Conservation (phyloP, 106 monocot genomes). For the Allium sativum region DNA sequence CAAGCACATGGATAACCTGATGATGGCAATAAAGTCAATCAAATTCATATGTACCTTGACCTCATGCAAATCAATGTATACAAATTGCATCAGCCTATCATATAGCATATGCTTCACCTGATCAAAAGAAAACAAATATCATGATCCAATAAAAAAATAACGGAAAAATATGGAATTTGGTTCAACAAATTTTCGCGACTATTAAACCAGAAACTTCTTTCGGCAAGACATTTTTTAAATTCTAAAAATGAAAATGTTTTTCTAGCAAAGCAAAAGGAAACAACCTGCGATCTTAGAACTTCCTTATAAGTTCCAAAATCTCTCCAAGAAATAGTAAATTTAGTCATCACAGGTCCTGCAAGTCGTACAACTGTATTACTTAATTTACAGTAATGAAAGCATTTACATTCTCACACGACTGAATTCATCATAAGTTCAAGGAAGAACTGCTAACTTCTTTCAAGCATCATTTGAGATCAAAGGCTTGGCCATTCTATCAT, state of each 20-base stretch:
- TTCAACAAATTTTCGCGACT: background rate
- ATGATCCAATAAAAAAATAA: too few species aligned
- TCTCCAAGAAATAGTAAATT: conserved; percentile 95
- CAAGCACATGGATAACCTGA: too few species aligned
- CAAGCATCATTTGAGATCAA: too few species aligned
- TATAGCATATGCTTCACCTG: conserved; percentile 96
- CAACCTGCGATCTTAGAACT: conserved; percentile 94
- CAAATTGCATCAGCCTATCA: conserved; percentile 96
- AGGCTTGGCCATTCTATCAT: too few species aligned
- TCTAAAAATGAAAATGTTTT: too few species aligned
- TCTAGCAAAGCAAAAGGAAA: background rate
- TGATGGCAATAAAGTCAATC: background rate
- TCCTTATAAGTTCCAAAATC: conserved; percentile 99
- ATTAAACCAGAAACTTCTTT: too few species aligned
- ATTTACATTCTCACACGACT: background rate
- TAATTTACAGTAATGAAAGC: background rate
- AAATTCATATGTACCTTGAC: conserved; percentile 59
- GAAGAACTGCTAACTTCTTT: too few species aligned
- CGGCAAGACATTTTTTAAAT: too few species aligned
- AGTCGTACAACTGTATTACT: conserved; percentile 4
- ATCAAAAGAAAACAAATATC: conserved; percentile 4
- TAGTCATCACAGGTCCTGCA: conserved; percentile 95
- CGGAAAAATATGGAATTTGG: background rate
- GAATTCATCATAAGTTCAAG: too few species aligned
- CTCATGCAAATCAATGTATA: conserved; percentile 93